These are phyloP conservation scores for Malus hybrid DNA, from an alignment of 331 rosid species.

Conservation along the genomic window DNA sequence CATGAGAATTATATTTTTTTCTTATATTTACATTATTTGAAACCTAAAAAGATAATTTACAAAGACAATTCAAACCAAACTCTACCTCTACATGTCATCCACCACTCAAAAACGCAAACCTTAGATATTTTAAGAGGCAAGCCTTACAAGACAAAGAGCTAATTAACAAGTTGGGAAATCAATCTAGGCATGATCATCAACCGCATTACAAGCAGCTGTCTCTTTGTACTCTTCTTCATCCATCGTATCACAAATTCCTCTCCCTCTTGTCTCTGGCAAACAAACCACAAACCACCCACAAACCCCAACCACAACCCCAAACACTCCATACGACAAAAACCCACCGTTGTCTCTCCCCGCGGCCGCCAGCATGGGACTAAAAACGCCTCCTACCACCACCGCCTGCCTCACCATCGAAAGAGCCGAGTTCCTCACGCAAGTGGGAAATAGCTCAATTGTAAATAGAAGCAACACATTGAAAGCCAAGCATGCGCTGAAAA, in stretches of 20 bases:
- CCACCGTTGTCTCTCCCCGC: slow-evolving; percentile 32
- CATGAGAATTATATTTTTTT: too few relatives aligned
- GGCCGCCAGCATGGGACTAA: slow-evolving; percentile 43
- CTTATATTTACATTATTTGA: too few relatives aligned
- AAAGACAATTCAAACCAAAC: not conserved
- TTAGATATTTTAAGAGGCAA: not conserved
- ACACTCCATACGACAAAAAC: slow-evolving; percentile 43
- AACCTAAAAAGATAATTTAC: not conserved
- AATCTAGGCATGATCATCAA: not conserved
- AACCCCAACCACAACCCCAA: slow-evolving; percentile 41
- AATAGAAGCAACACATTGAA: slow-evolving; percentile 31
- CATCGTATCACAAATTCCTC: slow-evolving; percentile 44
- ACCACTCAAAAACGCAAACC: not conserved
- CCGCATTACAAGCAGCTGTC: not conserved
- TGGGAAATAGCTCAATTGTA: slow-evolving; percentile 53
- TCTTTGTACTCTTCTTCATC: slow-evolving; percentile 46
- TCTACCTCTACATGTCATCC: not conserved
- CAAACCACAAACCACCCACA: slow-evolving; percentile 40
- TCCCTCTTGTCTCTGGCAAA: slow-evolving; percentile 62
- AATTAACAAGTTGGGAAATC: not conserved
- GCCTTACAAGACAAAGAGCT: not conserved
- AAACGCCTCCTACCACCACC: slow-evolving; percentile 53
- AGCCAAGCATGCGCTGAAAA: slow-evolving; percentile 43
- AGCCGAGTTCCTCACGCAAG: slow-evolving; percentile 59
- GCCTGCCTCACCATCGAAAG: slow-evolving; percentile 60